Conservation (phyloP, 257 asterid species). For the Voacanga thouarsii region DNA sequence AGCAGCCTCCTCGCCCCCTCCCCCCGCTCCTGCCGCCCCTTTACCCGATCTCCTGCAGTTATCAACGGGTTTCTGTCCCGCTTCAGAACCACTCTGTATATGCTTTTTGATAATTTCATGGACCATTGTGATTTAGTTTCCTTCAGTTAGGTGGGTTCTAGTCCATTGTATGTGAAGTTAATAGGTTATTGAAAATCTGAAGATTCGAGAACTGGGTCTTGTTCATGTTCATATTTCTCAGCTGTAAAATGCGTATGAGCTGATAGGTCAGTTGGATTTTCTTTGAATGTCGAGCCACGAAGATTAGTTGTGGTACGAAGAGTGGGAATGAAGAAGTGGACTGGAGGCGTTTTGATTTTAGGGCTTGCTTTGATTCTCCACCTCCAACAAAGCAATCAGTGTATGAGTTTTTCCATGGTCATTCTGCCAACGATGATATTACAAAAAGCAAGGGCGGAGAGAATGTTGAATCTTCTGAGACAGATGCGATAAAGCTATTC, state of each 20-base stretch:
- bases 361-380: slow-evolving; percentile 51
- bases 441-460: slow-evolving; percentile 15
- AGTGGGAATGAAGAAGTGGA: slow-evolving; percentile 73
- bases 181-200: slow-evolving; percentile 7
- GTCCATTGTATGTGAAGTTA: slow-evolving; percentile 10
- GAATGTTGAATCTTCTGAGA: slow-evolving; percentile 22
- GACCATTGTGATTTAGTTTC: slow-evolving; percentile 7
- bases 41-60: too few relatives aligned
- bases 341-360: slow-evolving; percentile 54
- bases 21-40: too few relatives aligned
- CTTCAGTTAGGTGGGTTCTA: background rate
- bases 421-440: slow-evolving; percentile 31
- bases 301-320: background rate
- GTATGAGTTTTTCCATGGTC: slow-evolving; percentile 61
- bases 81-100: background rate
- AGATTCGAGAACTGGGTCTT: slow-evolving; percentile 4
- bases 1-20: too few relatives aligned
- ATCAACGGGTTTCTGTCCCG: background rate
- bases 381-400: slow-evolving; percentile 55
- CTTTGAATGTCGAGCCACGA: background rate
- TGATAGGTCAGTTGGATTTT: background rate
- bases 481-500: slow-evolving; percentile 21
- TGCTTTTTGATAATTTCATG: background rate
- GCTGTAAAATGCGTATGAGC: background rate
- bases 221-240: too few relatives aligned